A percentile compares a stretch with the other conserved stretches of the same genome.
phyloP scores from a whole-genome alignment of 352 stramenopile species.

The Phytophthora sansomeana region DNA sequence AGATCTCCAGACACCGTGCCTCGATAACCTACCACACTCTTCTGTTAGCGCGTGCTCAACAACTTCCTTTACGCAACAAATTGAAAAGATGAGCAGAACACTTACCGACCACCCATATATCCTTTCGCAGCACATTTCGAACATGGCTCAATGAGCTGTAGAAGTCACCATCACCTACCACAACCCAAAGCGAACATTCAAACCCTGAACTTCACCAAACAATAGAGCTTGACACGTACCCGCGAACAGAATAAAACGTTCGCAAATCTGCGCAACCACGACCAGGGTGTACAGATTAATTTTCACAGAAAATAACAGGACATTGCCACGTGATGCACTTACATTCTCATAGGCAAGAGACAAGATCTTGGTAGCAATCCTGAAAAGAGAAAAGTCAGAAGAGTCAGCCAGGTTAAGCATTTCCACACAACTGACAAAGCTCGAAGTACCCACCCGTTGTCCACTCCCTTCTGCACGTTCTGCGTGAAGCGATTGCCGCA shows the following conservation, averaged over 20 bases:
- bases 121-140: slow-evolving; percentile 84
- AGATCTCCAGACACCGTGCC: slow-evolving; percentile 78
- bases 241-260: slow-evolving; percentile 85
- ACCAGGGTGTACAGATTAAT: slow-evolving; percentile 9
- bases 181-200: slow-evolving; percentile 8
- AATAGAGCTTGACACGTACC: slow-evolving; percentile 44
- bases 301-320: slow-evolving; percentile 5
- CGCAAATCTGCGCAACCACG: slow-evolving; percentile 62
- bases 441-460: slow-evolving; percentile 73
- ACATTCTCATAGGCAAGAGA: slow-evolving; percentile 89
- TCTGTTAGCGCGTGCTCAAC: not conserved
- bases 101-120: slow-evolving; percentile 88
- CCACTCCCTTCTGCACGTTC: slow-evolving; percentile 87
- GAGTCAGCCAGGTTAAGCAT: not conserved
- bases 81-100: slow-evolving; percentile 1
- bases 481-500: slow-evolving; percentile 77
- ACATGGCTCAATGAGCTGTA: slow-evolving; percentile 87
- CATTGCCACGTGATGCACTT: slow-evolving; percentile 9
- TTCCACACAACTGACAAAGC: slow-evolving; percentile 1
- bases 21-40: slow-evolving; percentile 58
- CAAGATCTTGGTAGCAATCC: slow-evolving; percentile 89
- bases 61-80: not conserved
- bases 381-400: slow-evolving; percentile 24
- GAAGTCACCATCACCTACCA: slow-evolving; percentile 83
- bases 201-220: not conserved